phyloP scores from a whole-genome alignment of 176 grass and related monocot genomes.

The Puya raimondii region DNA sequence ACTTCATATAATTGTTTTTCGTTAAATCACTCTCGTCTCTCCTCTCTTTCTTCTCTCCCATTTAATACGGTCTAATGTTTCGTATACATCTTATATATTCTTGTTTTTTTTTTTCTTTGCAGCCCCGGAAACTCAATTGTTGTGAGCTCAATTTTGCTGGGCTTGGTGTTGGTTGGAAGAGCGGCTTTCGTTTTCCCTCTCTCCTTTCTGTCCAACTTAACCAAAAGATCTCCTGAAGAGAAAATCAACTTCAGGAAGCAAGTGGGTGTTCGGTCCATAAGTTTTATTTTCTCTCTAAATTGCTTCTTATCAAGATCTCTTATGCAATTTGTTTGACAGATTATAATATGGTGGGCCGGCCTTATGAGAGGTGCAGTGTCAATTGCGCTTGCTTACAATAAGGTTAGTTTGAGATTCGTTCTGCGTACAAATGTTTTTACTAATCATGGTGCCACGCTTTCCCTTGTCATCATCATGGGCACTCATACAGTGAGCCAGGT shows the following conservation, averaged over 20 bases:
- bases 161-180: constrained; percentile 81
- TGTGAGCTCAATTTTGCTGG: constrained; percentile 77
- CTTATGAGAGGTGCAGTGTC: constrained; percentile 99
- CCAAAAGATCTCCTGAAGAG: constrained; percentile 46
- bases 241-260: constrained; percentile 82
- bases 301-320: neutral
- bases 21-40: neutral
- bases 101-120: constrained; percentile 20
- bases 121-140: constrained; percentile 85
- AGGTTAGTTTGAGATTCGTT: constrained; percentile 33
- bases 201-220: constrained; percentile 85
- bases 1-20: neutral
- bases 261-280: constrained; percentile 28
- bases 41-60: neutral
- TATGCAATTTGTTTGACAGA: constrained; percentile 34
- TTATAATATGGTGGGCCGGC: constrained; percentile 96
- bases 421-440: neutral
- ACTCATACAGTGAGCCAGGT: neutral
- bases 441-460: too few relatives aligned
- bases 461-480: neutral
- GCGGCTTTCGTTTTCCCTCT: constrained; percentile 98
- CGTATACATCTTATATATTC: neutral
- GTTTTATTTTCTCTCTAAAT: constrained; percentile 1
- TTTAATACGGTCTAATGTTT: neutral
- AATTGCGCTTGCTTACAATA: constrained; percentile 95